Base-by-base conservation (phyloP, 108 stramenopile genomes). In the Cyclotella sp. region DNA sequence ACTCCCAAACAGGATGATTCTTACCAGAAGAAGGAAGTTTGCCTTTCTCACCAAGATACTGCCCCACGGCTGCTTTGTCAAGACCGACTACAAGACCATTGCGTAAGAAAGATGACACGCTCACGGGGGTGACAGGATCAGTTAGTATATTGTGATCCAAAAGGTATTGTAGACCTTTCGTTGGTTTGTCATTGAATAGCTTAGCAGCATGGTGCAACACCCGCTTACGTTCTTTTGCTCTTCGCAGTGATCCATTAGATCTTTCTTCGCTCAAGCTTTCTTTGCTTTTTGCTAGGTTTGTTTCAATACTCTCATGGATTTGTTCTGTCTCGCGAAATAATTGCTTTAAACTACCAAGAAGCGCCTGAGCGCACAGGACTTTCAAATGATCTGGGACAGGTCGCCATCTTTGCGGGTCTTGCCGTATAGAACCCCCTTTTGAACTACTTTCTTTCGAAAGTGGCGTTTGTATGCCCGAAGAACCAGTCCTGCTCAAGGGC, bases 1-100 rank as follows among this genome's bases (percentile, higher is more conserved):
- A 70, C 29, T 93, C 86, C 91, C 93, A 90, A 53, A 78, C 72
- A 40, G 92, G 86, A 49, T 88, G 88, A 16, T 74, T 72, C 77
- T 85, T 89, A 34, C 78, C 89, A 9, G 91, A 60, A 46, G 90
- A 73, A 6, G 58, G 26, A 28, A 74, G 60, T 57, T 93, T 94
- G 15, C 98, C 98, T 39, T 85, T 67, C 65, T 94, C 94, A 0
- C 98, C 98, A 10, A 98, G 84, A 74, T 96, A 98, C 22, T 84
- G 83, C 13, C 98, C 98, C 21, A 97, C 91, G 24, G 85, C 89
- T 22, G 83, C 82, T 72, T 97, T 97, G 66, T 95, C 89, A 60
- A 98, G 85, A 19, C 96, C 95, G 8, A 94, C 87, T 16, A 92
- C 91, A 72, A 97, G 85, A 0, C 91, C 94, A 64, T 89, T 89